phyloP scores from a whole-genome alignment of 768 basidiomycete species.

The Artomyces pyxidatus region DNA sequence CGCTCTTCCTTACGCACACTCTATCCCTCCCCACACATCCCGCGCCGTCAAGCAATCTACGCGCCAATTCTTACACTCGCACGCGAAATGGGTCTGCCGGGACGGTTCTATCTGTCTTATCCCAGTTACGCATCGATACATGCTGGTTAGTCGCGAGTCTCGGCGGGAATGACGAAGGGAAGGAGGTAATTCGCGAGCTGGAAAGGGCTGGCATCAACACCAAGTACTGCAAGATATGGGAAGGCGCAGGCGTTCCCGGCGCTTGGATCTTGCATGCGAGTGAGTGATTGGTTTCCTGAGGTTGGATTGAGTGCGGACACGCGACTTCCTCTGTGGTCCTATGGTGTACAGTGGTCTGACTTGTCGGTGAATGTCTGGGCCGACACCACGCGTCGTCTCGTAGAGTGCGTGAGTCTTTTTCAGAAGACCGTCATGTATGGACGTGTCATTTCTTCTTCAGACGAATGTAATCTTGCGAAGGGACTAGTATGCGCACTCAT shows the following conservation, averaged over 20 bases:
- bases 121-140: constrained; percentile 61
- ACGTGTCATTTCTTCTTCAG: too few relatives aligned
- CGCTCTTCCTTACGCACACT: constrained; percentile 72
- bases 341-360: too few relatives aligned
- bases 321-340: too few relatives aligned
- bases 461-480: too few relatives aligned
- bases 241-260: constrained; percentile 62
- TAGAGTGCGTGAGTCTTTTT: too few relatives aligned
- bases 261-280: constrained; percentile 79
- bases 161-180: constrained; percentile 64
- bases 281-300: too few relatives aligned
- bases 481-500: too few relatives aligned
- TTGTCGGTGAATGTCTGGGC: too few relatives aligned
- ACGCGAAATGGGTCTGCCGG: constrained; percentile 67
- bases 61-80: constrained; percentile 65
- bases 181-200: constrained; percentile 52
- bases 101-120: constrained; percentile 59
- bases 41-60: constrained; percentile 43
- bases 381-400: too few relatives aligned
- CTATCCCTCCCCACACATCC: constrained; percentile 57
- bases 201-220: constrained; percentile 62
- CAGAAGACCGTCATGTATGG: too few relatives aligned
- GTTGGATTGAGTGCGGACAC: too few relatives aligned
- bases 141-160: constrained; percentile 68
- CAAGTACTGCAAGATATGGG: constrained; percentile 67